Percentiles rank a stretch among this genome's conserved stretches.
phyloP scores from a whole-genome alignment of 768 basidiomycete species.

The Mycena metata region DNA sequence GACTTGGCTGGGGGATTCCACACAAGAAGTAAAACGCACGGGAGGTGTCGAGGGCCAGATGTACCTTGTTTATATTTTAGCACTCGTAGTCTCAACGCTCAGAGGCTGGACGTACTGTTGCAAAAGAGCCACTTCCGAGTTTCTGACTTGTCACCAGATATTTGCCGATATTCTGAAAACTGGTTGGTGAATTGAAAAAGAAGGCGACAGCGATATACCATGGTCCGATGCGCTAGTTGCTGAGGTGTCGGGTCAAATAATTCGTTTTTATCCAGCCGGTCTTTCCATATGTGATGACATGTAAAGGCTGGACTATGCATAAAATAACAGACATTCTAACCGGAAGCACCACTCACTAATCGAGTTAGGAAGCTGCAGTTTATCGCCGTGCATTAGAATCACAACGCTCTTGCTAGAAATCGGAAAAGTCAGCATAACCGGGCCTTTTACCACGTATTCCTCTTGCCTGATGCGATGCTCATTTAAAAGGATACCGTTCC shows the following conservation, averaged over 20 bases:
- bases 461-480: constrained; percentile 65
- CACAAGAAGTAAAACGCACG: constrained; percentile 40
- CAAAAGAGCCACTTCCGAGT: constrained; percentile 86
- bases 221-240: constrained; percentile 54
- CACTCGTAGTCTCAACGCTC: no score
- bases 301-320: constrained; percentile 65
- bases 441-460: no score
- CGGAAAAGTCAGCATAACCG: no score
- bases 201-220: constrained; percentile 15
- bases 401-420: constrained; percentile 64
- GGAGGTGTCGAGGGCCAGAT: constrained; percentile 77
- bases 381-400: constrained; percentile 84
- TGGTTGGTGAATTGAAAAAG: background rate
- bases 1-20: background rate
- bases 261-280: constrained; percentile 63
- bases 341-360: constrained; percentile 57
- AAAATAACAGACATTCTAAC: background rate
- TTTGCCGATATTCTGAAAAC: constrained; percentile 67
- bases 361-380: constrained; percentile 75
- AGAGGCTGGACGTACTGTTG: constrained; percentile 84
- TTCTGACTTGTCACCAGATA: constrained; percentile 85
- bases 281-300: constrained; percentile 71
- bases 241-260: constrained; percentile 77
- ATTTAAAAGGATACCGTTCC: constrained; percentile 82
- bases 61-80: no score